phyloP scores from a whole-genome alignment of 1,284 basidiomycete species.

The Ustilago trichophora region DNA sequence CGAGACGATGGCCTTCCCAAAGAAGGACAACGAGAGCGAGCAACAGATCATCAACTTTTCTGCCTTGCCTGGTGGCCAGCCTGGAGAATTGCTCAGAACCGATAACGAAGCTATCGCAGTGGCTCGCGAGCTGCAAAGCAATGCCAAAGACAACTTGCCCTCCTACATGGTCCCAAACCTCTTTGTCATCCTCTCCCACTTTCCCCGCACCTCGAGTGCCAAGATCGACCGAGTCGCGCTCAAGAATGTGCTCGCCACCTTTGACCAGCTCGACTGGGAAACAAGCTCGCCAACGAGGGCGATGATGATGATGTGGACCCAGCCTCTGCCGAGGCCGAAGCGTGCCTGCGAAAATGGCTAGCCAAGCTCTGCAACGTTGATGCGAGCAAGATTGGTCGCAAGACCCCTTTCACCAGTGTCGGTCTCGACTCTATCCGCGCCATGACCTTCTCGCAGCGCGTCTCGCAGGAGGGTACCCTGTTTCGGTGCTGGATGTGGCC shows the following conservation, averaged over 20 bases:
- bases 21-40: constrained; percentile 39
- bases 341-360: constrained; percentile 44
- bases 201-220: constrained; percentile 67
- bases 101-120: constrained; percentile 51
- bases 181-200: constrained; percentile 64
- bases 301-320: constrained; percentile 19
- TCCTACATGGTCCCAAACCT: constrained; percentile 66
- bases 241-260: constrained; percentile 49
- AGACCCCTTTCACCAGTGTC: constrained; percentile 58
- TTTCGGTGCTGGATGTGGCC: constrained; percentile 64
- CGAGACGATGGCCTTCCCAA: constrained; percentile 61
- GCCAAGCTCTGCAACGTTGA: constrained; percentile 51
- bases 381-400: constrained; percentile 48
- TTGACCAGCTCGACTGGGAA: constrained; percentile 64
- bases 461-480: constrained; percentile 47
- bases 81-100: constrained; percentile 38
- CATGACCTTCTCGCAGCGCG: constrained; percentile 57
- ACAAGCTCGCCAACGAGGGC: constrained; percentile 40
- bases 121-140: constrained; percentile 46
- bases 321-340: constrained; percentile 23
- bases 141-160: constrained; percentile 52
- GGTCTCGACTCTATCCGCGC: constrained; percentile 65
- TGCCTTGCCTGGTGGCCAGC: constrained; percentile 44
- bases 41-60: constrained; percentile 66
- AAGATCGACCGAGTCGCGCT: constrained; percentile 67